Evolutionary conservation across 2,329 filamentous ascomycete genomes (phyloP).

Genomic region (Pseudofabraea citricarpa): DNA sequence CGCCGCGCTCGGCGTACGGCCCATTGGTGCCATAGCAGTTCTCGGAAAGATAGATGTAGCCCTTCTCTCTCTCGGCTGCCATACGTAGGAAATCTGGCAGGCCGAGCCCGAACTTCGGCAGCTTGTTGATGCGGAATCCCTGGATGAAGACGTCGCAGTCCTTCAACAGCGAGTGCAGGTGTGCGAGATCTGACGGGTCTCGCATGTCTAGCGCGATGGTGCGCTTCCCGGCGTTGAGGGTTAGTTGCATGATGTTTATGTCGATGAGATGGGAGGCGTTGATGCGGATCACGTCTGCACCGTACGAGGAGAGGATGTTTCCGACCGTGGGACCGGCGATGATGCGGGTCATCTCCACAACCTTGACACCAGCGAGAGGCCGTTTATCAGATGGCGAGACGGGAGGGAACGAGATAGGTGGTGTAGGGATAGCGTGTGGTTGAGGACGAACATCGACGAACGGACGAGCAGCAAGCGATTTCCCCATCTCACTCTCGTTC

Average conservation of each 20-base stretch:
- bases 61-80: conserved; percentile 33
- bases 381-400: conserved; percentile 2
- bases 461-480: conserved; percentile 6
- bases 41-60: conserved; percentile 43
- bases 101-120: conserved; percentile 35
- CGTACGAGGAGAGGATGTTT: conserved; percentile 35
- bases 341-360: conserved; percentile 34
- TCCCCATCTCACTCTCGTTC: conserved; percentile 9
- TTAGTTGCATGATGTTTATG: conserved; percentile 30
- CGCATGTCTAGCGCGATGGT: conserved; percentile 42
- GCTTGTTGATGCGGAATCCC: conserved; percentile 41
- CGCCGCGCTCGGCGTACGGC: conserved; percentile 37
- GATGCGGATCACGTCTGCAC: conserved; percentile 40
- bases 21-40: conserved; percentile 45
- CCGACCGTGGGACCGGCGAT: conserved; percentile 38
- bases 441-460: conserved; percentile 2
- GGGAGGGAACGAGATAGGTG: conserved; percentile 2
- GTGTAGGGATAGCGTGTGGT: conserved; percentile 4
- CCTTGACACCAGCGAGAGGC: conserved; percentile 20
- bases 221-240: conserved; percentile 38
- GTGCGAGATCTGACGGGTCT: conserved; percentile 31
- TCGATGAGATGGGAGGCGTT: conserved; percentile 33
- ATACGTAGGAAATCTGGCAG: conserved; percentile 33
- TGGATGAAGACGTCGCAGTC: conserved; percentile 49
- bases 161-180: conserved; percentile 36